Base-by-base conservation (phyloP, 2,329 filamentous ascomycete genomes). In the Tolypocladium cylindrosporum region DNA sequence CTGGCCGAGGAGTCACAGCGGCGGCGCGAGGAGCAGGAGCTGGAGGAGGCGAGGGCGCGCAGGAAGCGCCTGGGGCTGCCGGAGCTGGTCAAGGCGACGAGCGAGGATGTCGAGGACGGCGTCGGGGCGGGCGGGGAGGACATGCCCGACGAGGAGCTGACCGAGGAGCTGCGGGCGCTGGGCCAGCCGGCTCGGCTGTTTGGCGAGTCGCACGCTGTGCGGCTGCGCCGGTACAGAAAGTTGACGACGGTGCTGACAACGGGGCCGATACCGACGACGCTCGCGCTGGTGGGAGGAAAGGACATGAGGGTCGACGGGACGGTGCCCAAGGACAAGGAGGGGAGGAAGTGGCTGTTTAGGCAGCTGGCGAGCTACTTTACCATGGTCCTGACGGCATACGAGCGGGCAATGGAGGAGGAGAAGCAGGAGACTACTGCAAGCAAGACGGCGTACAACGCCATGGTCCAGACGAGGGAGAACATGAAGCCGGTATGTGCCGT, bases 291-390 rank as follows among this genome's bases (percentile, higher is more conserved):
- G 2, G 84, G 88, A 9, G 92, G 95, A 74, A 85, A 86, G 69
- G 87, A 96, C 64, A 96, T 97, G 90, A 93, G 92, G 72, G 85
- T 97, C 31, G 77, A 84, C 1, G 77, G 79, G 19, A 78, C 77
- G 50, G 75, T 90, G 11, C 82, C 83, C 1, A 79, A 76, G 65
- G 88, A 92, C 64, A 76, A 76, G 24, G 83, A 86, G 45, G 88
- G 78, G 0, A 83, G 85, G 52, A 76, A 81, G 51, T 91, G 88
- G 72, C 77, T 99, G 45, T 93, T 88, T 75, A 82, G 93, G 13
- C 93, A 99, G 72, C 79, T 99, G 58, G 90, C 89, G 24, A 94
- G 90, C 54, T 99, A 97, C 77, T 97, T 99, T 76, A 95, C 90
- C 56, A 91, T 99, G 85, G 85, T 99, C n/a, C 77, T 99, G 59